These are phyloP conservation scores for Rhamnella rubrinervis DNA, from an alignment of 331 rosid genomes.

Conservation along the genomic window DNA sequence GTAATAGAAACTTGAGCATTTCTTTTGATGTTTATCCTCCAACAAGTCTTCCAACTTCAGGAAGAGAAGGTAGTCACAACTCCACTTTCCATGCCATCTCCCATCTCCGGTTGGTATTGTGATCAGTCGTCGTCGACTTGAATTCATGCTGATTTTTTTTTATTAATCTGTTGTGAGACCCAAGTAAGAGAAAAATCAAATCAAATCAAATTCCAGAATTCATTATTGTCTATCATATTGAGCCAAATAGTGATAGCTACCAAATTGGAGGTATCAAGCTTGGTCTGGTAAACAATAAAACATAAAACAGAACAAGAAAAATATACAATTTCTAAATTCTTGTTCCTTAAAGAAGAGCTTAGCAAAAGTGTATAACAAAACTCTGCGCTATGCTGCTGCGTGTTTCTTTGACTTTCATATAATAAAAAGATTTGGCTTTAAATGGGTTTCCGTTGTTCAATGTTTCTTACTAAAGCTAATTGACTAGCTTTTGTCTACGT, in stretches of 20 bases:
- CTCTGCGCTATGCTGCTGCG: too few species aligned
- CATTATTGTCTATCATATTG: not conserved
- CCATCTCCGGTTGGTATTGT: conserved; percentile 71
- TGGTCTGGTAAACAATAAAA: not conserved
- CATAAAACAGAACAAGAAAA: not conserved
- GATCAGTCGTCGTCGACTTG: conserved; percentile 56
- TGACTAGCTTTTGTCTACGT: too few species aligned
- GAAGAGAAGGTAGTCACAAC: conserved; percentile 53
- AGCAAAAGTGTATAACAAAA: too few species aligned
- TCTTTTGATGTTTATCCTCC: conserved; percentile 42
- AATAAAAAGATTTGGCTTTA: too few species aligned
- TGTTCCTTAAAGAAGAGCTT: too few species aligned
- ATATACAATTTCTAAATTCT: not conserved
- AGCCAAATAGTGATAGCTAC: not conserved
- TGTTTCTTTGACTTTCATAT: too few species aligned
- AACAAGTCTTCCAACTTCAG: conserved; percentile 66
- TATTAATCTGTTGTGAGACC: conserved; percentile 38
- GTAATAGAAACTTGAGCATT: conserved; percentile 67
- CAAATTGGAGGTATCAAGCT: not conserved
- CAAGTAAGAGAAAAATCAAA: not conserved
- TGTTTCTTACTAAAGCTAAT: too few species aligned
- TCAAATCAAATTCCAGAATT: not conserved
- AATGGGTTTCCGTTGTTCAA: too few species aligned
- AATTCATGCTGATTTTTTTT: conserved; percentile 37
- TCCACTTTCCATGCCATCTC: conserved; percentile 70